Base-by-base conservation (phyloP, 1,284 basidiomycete species). In the Polyporus tsugae region DNA sequence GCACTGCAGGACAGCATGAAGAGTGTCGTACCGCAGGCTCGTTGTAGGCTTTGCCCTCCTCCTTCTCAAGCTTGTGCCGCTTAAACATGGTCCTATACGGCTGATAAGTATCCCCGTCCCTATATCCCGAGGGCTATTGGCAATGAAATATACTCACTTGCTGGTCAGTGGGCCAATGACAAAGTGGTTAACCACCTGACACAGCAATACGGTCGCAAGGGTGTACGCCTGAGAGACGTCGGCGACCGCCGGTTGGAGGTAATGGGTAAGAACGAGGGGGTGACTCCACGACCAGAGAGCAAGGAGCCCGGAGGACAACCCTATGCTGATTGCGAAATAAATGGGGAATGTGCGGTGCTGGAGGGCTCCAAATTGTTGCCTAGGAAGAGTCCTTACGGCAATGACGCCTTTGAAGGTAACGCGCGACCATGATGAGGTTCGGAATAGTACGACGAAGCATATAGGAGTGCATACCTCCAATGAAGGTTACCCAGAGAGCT, bases 291-390 rank as follows among this genome's bases (percentile, higher is more conserved):
- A 83, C 88, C 93, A 94, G 42, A 87, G 81, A 10, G 81, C 82
- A 53, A 94, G 80, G 35, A 95, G 83, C 15, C 81, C 79, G 0
- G 86, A 82, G 22, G 89, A 86, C 41, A 91, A 80, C 22, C 79
- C 73, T 49, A 91, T 86, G 35, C 89, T 90, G 58, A 88, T 78
- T 35, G 85, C 78, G 75, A 95, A 95, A 81, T 94, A 95, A 66
- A 91, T 78, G 1, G 94, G 93, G 79, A 94, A 93, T 0, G 86
- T 87, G 73, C 86, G 86, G 74, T 92, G 88, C 78, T 95, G 93
- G 44, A 96, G 85, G 53, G 85, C 81, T n/a, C 91, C 88, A 73
- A 95, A 95, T 69, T 91, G 89, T 64, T 91, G 88, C 62, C 89
- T 85, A 90, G 89, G 87, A 60, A 91, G 80, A 19, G 86, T 75